Evolutionary conservation across 2,329 filamentous ascomycete species (phyloP), one percentile per base, ranked within the genome.

Genomic region (Thermothelomyces thermophilus): DNA sequence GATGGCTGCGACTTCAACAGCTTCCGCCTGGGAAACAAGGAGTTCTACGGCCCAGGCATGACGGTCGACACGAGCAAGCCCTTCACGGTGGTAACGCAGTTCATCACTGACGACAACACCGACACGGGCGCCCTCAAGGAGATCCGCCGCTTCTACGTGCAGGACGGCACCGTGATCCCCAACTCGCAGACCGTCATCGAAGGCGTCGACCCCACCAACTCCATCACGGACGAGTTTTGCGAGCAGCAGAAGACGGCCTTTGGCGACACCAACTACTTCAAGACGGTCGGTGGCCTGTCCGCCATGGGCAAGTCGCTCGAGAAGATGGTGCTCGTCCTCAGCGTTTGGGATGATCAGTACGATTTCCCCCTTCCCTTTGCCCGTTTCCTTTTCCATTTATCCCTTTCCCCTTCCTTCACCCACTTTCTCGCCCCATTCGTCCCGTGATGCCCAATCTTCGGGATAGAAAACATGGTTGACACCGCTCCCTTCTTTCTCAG

Each of bases 1-100:
- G 76, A 79, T 57, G 79, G 79, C 42, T 83, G 79, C 57, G 79
- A 81, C 62, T 81, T 78, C 71, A 80, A 81, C 71, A 64, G 70
- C 34, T 82, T 73, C 73, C 76, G 78, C 59, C 71, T 79, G 70
- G 79, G 79, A 51, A 71, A 76, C 62, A 64, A 68, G 42, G 64
- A 68, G 60, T 83, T 80, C 70, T 82, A 75, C 66, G 79, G 79
- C 45, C 67, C 55, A 1, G 72, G 69, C 45, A 68, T 67, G 61
- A 77, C 68, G 33, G 70, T 82, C 55, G 73, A 80, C 62, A 78
- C 75, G 42, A 70, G 63, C 50, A 69, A 70, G 58, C 71, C 72
- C 46, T 69, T 81, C 59, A 82, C 78, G 6, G 72, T 82, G 13
- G 73, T 81, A 36, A 82, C 78, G 9, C 78, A 82, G 60, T 82